Conservation (phyloP, 2,329 filamentous ascomycete species). For the Coniosporium tulheliwenetii region DNA sequence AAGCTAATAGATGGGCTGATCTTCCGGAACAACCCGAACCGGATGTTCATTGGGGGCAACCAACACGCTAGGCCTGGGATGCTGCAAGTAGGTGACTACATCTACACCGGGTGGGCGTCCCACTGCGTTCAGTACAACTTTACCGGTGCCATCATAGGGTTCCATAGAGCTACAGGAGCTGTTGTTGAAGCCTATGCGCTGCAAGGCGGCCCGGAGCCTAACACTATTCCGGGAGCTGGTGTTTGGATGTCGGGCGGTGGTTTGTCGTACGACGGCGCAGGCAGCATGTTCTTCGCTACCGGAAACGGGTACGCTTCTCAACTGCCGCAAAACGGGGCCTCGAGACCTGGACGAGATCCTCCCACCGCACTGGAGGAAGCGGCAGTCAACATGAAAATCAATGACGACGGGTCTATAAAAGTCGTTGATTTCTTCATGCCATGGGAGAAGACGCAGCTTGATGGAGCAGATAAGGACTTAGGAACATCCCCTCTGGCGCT, state of each 20-base stretch:
- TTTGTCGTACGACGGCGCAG: constrained; percentile 28
- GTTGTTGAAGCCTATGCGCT: constrained; percentile 29
- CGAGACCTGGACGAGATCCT: constrained; percentile 28
- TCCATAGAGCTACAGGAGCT: constrained; percentile 28
- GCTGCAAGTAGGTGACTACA: constrained; percentile 29
- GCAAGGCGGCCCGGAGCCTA: constrained; percentile 23
- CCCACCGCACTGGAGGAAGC: constrained; percentile 32
- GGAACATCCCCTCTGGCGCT: constrained; percentile 30
- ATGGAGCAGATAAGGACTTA: constrained; percentile 34
- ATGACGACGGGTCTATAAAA: constrained; percentile 25
- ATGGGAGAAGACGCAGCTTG: constrained; percentile 31
- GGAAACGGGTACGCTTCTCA: constrained; percentile 35
- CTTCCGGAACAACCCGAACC: constrained; percentile 29
- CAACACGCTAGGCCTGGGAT: constrained; percentile 31
- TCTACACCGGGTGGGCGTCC: constrained; percentile 35
- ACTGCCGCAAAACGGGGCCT: constrained; percentile 18
- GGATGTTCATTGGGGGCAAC: constrained; percentile 30
- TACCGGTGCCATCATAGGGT: constrained; percentile 33
- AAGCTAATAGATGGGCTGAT: constrained; percentile 25
- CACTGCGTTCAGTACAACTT: constrained; percentile 37
- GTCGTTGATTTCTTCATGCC: constrained; percentile 37
- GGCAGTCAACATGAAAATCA: constrained; percentile 32
- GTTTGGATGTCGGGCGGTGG: constrained; percentile 37
- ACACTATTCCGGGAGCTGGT: constrained; percentile 24
- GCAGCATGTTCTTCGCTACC: constrained; percentile 31